phyloP scores from a whole-genome alignment of 2,329 filamentous ascomycete genomes.

The Colletotrichum liaoningense region DNA sequence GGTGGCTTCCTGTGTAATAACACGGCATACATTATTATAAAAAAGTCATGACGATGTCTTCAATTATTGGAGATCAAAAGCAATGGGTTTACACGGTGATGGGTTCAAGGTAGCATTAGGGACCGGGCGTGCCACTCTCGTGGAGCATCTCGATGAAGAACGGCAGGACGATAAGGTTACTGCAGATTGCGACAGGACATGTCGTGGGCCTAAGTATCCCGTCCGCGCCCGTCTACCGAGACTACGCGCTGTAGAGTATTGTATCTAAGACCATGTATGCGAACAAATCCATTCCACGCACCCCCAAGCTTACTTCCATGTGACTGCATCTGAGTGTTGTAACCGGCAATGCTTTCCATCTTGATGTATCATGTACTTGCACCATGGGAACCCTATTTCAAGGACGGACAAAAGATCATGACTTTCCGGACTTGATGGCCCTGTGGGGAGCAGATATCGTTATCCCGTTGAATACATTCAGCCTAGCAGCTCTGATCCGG shows the following conservation, averaged over 20 bases:
- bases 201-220: not conserved
- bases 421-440: no score
- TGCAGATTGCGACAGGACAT: not conserved
- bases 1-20: conserved; percentile 35
- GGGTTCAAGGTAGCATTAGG: conserved; percentile 17
- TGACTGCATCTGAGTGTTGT: no score
- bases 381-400: no score
- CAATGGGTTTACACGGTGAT: conserved; percentile 27
- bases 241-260: not conserved
- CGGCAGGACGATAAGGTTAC: not conserved
- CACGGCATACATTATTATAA: conserved; percentile 33
- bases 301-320: no score
- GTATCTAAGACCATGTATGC: conserved; percentile 34
- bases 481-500: no score
- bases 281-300: conserved; percentile 32
- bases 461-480: no score
- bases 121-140: not conserved
- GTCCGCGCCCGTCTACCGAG: not conserved
- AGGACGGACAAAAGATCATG: no score
- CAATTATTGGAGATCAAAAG: conserved; percentile 25
- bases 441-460: no score
- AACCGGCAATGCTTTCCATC: no score
- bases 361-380: no score
- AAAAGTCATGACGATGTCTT: conserved; percentile 26
- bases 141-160: not conserved